Evolutionary conservation across 2,329 filamentous ascomycete species (phyloP), one percentile per base, ranked within the genome.

Genomic region (Phialophora verrucosa): DNA sequence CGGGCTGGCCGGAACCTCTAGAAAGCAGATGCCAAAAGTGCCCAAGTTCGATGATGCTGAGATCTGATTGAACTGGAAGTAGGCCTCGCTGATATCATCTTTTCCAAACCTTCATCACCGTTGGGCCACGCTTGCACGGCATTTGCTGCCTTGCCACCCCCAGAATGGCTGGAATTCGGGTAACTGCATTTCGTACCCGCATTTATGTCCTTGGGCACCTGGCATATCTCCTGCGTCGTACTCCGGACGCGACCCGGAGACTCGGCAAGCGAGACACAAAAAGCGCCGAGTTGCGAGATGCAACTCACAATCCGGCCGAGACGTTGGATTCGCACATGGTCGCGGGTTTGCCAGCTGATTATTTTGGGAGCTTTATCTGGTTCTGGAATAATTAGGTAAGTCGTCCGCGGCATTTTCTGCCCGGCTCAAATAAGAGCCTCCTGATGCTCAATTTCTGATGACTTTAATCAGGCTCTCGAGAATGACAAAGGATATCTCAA

Each of bases 11-110:
- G 59, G 59, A 53, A 61, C 20, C 44, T 38, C 29, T n/a, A 44
- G 53, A 14, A 20, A 32, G 53, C 53, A 55, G 53, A 55, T 35
- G 17, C 20, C 59, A 61, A 61, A 32, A 61, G 31, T 32, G 44
- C 59, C 59, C 59, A 54, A 32, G 53, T 17, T 53, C 53, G 53
- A 55, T 55, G 53, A 55, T 55, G 29, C 53, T 32, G 29, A 38
- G 49, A 61, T 61, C 59, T 53, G 59, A 61, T 61, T 61, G 59
- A 42, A 25, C 59, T 61, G 59, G 47, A 61, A 61, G 12, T 17
- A 38, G 29, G 14, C 42, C 14, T 11, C 20, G 59, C 59, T 61
- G 59, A 61, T 61, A 53, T 61, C 59, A 61, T 53, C 59, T 31
- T 31, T 38, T 2, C 35, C 11, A 58, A 25, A 1, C 35, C 11